Base-by-base conservation (phyloP, 106 monocot genomes). In the Apostasia ramifera region DNA sequence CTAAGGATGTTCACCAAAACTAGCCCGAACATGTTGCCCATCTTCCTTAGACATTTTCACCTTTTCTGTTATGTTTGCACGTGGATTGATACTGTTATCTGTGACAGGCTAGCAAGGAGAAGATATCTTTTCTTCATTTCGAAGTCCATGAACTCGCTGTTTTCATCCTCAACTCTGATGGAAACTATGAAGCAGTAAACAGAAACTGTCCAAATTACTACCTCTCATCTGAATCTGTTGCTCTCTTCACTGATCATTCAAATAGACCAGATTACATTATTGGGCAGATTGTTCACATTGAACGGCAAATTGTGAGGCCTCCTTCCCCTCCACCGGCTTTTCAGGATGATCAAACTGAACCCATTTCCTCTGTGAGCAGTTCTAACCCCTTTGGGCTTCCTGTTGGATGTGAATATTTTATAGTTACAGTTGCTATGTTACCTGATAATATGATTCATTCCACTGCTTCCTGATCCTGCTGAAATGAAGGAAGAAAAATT, bases 261-360 rank as follows among this genome's bases (percentile, higher is more conserved):
- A 70, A 57, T 40, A 77, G 75, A 60, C 90, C 87, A 3, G 44
- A 71, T 3, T 85, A 92, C 77, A 83, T 98, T 67, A 74, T 93
- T n/a, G 92, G 97, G 45, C 97, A 98, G 68, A 85, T 98, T 10
- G 97, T 98, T 50, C 92, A 98, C 77, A 87, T 98, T 5, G 97
- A 98, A 63, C 70, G 82, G 12, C 76, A 68, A 13, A 63, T 74
- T 3, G 83, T 73, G 59, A 83, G 67, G 76, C 15, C 53, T 2
- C 72, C 50, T 40, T 8, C 66, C 4, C 65, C 82, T 12, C 1
- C 57, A 8, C 58, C 53, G 2, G 43, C 55, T 13, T 52, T 62
- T 40, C 81, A 74, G 1, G 66, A 70, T 0, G 79, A 78, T 55
- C 80, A 73, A 51, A 66, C 52, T 3, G 79, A 73, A 39, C 38